Evolutionary conservation across 177 flowering plant genomes (phyloP), one percentile per base, ranked within the genome.

Genomic region (Vitis hybrid): DNA sequence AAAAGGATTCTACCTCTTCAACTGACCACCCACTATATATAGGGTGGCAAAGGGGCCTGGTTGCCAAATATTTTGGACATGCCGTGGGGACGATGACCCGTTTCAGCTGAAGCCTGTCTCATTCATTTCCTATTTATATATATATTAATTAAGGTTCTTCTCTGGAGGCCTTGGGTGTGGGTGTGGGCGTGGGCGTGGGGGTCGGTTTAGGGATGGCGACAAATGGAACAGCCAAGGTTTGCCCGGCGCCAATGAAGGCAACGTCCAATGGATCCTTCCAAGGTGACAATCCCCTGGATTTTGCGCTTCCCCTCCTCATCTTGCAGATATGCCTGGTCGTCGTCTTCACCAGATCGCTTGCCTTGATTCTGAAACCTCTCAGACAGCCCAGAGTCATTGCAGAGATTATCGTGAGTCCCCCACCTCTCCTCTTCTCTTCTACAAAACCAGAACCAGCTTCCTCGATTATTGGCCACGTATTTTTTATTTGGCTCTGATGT

Each of bases 351-450:
- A 65, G 83, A 14, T 1, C 18, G n/a, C 77, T 77, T 50, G 81
- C 81, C 1, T 66, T 52, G 10, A 2, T 78, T 61, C 63, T 77
- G 0, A 63, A 30, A 4, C 83, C 83, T 2, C 73, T 80, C 32
- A 58, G 81, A 10, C 81, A 80, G 21, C 83, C 83, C 0, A 32
- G 83, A 15, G 83, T 80, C 20, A 75, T 80, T 35, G 83, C 81
- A 4, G 83, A 80, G 63, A 73, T 80, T 55, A 65, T 80, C n/a
- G 83, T 80, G 56, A 62, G 81, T 73, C 5, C 27, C 15, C 35
- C 18, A 63, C 9, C 49, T 11, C 2, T 20, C 27, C 52, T 7
- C 27, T 59, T 46, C 21, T 50, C 49, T 3, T 1, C 10, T 30
- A 52, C 11, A 15, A 62, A 53, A 9, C 15, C 11, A 58, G 32